A percentile compares a stretch with the other conserved stretches of the same genome.
phyloP scores from a whole-genome alignment of 768 basidiomycete species.

The Rhodotorula sphaerocarpa region DNA sequence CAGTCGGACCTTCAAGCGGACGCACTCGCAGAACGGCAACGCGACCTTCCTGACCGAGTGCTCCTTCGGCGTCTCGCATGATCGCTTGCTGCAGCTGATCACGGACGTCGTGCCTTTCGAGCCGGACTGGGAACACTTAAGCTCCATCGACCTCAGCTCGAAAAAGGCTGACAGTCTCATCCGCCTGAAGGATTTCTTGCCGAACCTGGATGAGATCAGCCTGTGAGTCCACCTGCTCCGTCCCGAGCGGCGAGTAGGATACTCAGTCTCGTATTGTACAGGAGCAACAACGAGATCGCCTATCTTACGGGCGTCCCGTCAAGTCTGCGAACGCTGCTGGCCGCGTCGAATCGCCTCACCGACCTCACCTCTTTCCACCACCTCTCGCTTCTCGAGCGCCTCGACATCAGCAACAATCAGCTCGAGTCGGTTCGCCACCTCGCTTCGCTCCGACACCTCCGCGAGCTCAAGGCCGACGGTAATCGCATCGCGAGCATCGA shows the following conservation, averaged over 20 bases:
- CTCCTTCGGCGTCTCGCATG: slow-evolving; percentile 89
- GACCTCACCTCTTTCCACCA: slow-evolving; percentile 81
- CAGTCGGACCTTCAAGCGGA: slow-evolving; percentile 23
- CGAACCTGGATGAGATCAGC: slow-evolving; percentile 44
- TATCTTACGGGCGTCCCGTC: slow-evolving; percentile 48
- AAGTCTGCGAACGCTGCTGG: slow-evolving; percentile 42
- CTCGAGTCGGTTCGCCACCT: slow-evolving; percentile 76
- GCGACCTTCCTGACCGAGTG: slow-evolving; percentile 86
- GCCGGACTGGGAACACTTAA: slow-evolving; percentile 82
- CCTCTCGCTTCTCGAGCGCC: slow-evolving; percentile 70
- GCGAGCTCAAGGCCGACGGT: slow-evolving; percentile 81
- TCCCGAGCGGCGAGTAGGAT: too few species aligned
- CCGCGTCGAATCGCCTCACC: slow-evolving; percentile 58
- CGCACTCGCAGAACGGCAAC: slow-evolving; percentile 41
- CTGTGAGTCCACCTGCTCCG: slow-evolving; percentile 55
- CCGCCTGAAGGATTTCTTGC: slow-evolving; percentile 75
- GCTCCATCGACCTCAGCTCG: slow-evolving; percentile 61
- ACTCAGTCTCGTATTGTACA: slow-evolving; percentile 4
- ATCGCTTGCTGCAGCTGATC: slow-evolving; percentile 79
- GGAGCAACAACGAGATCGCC: slow-evolving; percentile 44
- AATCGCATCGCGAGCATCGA: slow-evolving; percentile 67
- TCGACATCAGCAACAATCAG: slow-evolving; percentile 85
- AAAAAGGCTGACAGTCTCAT: slow-evolving; percentile 73
- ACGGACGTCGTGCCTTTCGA: slow-evolving; percentile 92
- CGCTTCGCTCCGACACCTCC: slow-evolving; percentile 69